phyloP scores from a whole-genome alignment of 2,329 filamentous ascomycete species.

The Nigrospora osmanthi region DNA sequence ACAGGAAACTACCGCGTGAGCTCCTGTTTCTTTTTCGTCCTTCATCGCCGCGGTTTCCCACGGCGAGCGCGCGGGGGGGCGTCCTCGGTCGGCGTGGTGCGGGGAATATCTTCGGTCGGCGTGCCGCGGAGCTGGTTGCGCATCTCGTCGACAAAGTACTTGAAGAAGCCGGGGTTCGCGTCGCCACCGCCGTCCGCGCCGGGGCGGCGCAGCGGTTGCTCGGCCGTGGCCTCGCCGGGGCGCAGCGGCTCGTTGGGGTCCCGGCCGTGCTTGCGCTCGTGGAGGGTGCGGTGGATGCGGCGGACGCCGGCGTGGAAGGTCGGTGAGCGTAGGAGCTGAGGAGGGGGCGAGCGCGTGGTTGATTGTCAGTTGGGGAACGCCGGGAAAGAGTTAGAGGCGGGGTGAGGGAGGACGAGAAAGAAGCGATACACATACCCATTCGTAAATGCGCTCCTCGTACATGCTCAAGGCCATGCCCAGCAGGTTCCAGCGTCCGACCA shows the following conservation, averaged over 20 bases:
- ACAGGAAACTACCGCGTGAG: too few relatives aligned
- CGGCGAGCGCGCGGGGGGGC: neutral
- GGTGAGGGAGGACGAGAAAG: too few relatives aligned
- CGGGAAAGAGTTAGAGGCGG: too few relatives aligned
- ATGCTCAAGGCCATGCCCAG: too few relatives aligned
- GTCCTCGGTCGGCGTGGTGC: slow-evolving; percentile 20
- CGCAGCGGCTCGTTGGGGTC: slow-evolving; percentile 41
- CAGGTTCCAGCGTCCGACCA: too few relatives aligned
- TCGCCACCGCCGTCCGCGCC: neutral
- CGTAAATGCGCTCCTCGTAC: too few relatives aligned
- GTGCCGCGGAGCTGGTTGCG: slow-evolving; percentile 40
- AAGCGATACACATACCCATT: too few relatives aligned
- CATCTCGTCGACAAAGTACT: slow-evolving; percentile 42
- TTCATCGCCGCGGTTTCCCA: neutral
- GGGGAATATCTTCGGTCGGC: slow-evolving; percentile 13
- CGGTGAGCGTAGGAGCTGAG: slow-evolving; percentile 40
- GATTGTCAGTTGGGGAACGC: too few relatives aligned
- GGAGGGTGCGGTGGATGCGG: slow-evolving; percentile 40
- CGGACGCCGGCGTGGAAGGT: slow-evolving; percentile 44
- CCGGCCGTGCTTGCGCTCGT: slow-evolving; percentile 40
- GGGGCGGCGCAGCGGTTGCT: slow-evolving; percentile 3
- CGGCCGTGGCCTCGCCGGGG: slow-evolving; percentile 45
- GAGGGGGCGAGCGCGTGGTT: neutral
- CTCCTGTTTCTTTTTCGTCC: neutral
- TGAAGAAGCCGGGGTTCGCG: slow-evolving; percentile 26